phyloP scores from a whole-genome alignment of 352 stramenopile species.

The Phytopythium oedochilum region DNA sequence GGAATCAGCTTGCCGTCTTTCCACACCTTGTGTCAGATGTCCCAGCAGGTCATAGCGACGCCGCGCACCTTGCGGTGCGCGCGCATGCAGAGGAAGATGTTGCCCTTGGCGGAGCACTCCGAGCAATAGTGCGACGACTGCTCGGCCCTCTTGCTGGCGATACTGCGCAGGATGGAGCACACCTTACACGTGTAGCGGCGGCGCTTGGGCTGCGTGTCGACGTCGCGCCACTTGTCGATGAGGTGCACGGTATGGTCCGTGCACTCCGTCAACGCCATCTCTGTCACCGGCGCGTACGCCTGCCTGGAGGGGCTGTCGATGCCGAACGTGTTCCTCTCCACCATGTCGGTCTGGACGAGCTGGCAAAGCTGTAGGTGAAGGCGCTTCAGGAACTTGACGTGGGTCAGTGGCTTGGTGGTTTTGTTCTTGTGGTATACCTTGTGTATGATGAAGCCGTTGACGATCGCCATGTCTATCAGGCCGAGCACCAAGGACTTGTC shows the following conservation, averaged over 20 bases:
- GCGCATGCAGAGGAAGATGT: not conserved
- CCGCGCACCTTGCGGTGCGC: not conserved
- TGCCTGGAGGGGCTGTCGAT: not conserved
- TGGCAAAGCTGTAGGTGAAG: constrained; percentile 3
- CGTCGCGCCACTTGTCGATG: constrained; percentile 1
- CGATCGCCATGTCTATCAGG: constrained; percentile 11
- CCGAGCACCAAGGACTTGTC: constrained; percentile 15
- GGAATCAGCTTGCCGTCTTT: not conserved
- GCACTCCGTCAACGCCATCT: not conserved
- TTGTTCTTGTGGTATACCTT: constrained; percentile 10
- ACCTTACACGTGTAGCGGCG: not conserved
- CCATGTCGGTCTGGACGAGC: constrained; percentile 5
- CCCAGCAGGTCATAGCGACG: not conserved
- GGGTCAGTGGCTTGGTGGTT: not conserved
- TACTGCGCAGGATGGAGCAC: not conserved
- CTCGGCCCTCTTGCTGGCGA: not conserved
- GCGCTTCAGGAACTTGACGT: constrained; percentile 9
- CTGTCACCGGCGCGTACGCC: not conserved
- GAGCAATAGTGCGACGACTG: not conserved
- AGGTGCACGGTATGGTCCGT: not conserved
- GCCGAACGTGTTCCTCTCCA: constrained; percentile 11
- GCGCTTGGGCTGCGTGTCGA: constrained; percentile 1
- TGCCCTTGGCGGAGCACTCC: not conserved
- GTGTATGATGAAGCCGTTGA: constrained; percentile 17
- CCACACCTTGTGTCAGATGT: not conserved